Evolutionary conservation across 345 rosid species (phyloP).

Genomic region (Cochlearia excelsa): DNA sequence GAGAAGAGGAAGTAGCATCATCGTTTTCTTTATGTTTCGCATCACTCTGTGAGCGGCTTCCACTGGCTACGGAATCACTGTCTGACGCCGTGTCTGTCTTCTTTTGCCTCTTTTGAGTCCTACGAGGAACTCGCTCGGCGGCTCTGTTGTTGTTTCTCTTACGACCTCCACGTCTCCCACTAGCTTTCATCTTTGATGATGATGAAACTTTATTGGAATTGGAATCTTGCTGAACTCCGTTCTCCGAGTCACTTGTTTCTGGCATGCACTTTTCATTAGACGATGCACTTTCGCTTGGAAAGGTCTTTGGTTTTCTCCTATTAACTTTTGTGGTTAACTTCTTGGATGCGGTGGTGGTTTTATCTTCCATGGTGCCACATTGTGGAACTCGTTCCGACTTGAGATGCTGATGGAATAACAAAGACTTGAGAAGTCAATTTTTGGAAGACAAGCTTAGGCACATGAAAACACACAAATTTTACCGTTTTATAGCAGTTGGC

Average conservation of each 20-base stretch:
- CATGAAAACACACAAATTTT: slow-evolving; percentile 21
- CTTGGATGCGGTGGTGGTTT: slow-evolving; percentile 41
- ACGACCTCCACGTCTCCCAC: slow-evolving; percentile 54
- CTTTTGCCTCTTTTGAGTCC: slow-evolving; percentile 85
- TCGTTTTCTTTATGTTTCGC: slow-evolving; percentile 71
- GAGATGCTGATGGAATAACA: slow-evolving; percentile 46
- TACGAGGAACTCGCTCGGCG: slow-evolving; percentile 69
- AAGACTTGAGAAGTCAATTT: slow-evolving; percentile 7
- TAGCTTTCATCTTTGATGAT: slow-evolving; percentile 57
- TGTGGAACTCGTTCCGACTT: slow-evolving; percentile 50
- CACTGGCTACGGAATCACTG: slow-evolving; percentile 72
- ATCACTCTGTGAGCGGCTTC: slow-evolving; percentile 46
- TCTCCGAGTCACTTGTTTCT: slow-evolving; percentile 90
- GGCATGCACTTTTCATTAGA: slow-evolving; percentile 73
- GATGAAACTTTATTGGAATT: slow-evolving; percentile 42
- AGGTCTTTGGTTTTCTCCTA: slow-evolving; percentile 53
- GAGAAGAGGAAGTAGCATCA: slow-evolving; percentile 74
- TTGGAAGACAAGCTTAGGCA: slow-evolving; percentile 16
- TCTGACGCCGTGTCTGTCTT: slow-evolving; percentile 55
- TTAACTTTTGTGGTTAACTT: slow-evolving; percentile 51
- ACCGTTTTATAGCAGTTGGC: slow-evolving; percentile 74
- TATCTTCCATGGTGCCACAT: slow-evolving; percentile 49
- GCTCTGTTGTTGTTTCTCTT: slow-evolving; percentile 92
- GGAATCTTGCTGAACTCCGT: slow-evolving; percentile 54
- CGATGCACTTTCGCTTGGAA: slow-evolving; percentile 90